Evolutionary conservation across 2,329 filamentous ascomycete species (phyloP).

Genomic region (Periconia sp.): DNA sequence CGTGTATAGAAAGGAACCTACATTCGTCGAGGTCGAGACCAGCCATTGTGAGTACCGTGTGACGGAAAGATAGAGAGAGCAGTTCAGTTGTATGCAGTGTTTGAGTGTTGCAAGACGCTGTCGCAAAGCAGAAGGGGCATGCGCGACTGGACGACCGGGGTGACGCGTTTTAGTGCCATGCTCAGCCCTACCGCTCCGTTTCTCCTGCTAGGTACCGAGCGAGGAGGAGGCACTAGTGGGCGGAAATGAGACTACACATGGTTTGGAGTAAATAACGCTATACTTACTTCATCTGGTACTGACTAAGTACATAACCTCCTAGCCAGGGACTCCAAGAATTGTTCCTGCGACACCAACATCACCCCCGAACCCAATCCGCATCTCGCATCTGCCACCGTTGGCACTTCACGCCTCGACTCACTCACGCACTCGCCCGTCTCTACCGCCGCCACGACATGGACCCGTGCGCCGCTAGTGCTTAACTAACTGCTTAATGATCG

Average conservation of each 20-base stretch:
- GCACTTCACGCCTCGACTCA: not conserved
- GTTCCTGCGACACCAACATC: not conserved
- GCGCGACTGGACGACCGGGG: not conserved
- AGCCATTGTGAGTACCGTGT: conserved; percentile 16
- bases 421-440: not conserved
- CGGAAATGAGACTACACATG: too few species aligned
- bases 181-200: not conserved
- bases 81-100: not conserved
- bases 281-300: too few species aligned
- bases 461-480: not conserved
- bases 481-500: not conserved
- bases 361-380: not conserved
- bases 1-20: conserved; percentile 16
- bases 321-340: too few species aligned
- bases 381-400: not conserved
- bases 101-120: not conserved
- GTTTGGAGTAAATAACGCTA: too few species aligned
- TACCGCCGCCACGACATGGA: conserved; percentile 17
- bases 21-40: conserved; percentile 33
- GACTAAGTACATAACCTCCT: too few species aligned
- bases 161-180: not conserved
- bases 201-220: not conserved
- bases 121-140: not conserved
- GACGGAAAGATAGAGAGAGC: not conserved
- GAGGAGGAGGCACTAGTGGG: not conserved